Percentiles rank a stretch among this genome's conserved stretches.
phyloP scores from a whole-genome alignment of 192 early-diverging fungal genomes.

The Coemansia sp. region DNA sequence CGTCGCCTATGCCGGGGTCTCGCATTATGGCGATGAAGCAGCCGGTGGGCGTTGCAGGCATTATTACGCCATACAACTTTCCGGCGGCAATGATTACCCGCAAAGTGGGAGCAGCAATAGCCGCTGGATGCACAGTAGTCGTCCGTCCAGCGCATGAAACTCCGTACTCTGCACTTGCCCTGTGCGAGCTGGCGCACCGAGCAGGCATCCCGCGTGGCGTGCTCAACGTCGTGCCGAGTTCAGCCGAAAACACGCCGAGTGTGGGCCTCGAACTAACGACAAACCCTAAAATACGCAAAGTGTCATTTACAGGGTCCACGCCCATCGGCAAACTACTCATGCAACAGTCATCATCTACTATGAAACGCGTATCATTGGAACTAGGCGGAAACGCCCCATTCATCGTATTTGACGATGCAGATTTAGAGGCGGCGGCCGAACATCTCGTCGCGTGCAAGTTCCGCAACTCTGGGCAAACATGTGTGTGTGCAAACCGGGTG shows the following conservation, averaged over 20 bases:
- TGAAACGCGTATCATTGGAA: slow-evolving; percentile 58
- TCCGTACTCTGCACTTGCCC: slow-evolving; percentile 56
- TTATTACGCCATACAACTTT: slow-evolving; percentile 82
- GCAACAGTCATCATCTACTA: slow-evolving; percentile 50
- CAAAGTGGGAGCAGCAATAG: slow-evolving; percentile 50
- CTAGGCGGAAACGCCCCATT: slow-evolving; percentile 63
- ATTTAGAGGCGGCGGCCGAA: slow-evolving; percentile 42
- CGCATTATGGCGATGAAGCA: slow-evolving; percentile 72
- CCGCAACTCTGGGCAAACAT: slow-evolving; percentile 74
- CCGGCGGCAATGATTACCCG: slow-evolving; percentile 78
- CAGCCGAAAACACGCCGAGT: slow-evolving; percentile 44
- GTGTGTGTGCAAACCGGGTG: slow-evolving; percentile 69
- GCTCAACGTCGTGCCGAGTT: slow-evolving; percentile 54
- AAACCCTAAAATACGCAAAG: slow-evolving; percentile 51
- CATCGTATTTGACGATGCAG: slow-evolving; percentile 58
- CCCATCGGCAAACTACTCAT: slow-evolving; percentile 55
- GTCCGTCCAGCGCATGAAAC: slow-evolving; percentile 60
- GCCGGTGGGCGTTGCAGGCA: slow-evolving; percentile 73
- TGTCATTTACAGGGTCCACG: slow-evolving; percentile 61
- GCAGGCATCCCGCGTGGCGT: slow-evolving; percentile 58
- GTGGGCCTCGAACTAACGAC: slow-evolving; percentile 52
- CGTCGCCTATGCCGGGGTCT: slow-evolving; percentile 54
- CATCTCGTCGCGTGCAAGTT: slow-evolving; percentile 52
- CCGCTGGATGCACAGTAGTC: slow-evolving; percentile 55
- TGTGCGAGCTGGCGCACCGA: slow-evolving; percentile 54